Evolutionary conservation across 2,329 filamentous ascomycete genomes (phyloP).

Genomic region (Sporothrix pseudoabietina): DNA sequence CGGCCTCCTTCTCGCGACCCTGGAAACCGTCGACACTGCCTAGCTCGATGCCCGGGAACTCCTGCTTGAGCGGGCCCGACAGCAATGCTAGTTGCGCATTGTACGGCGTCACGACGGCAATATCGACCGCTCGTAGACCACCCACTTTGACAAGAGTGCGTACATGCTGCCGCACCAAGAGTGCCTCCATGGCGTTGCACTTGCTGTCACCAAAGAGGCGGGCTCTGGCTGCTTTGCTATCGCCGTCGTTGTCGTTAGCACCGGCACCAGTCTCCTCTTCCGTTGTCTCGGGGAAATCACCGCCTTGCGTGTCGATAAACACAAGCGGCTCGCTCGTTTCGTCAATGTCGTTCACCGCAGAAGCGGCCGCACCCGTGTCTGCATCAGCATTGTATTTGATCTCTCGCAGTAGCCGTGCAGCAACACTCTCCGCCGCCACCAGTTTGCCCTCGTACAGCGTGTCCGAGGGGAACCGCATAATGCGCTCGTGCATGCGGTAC

Average conservation of each 20-base stretch:
- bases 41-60: slow-evolving; percentile 84
- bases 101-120: slow-evolving; percentile 94
- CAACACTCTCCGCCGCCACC: slow-evolving; percentile 78
- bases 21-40: slow-evolving; percentile 96
- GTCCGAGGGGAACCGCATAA: slow-evolving; percentile 92
- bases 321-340: slow-evolving; percentile 86
- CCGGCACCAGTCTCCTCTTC: slow-evolving; percentile 65
- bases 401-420: slow-evolving; percentile 71
- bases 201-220: slow-evolving; percentile 65
- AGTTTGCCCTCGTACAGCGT: slow-evolving; percentile 84
- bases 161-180: slow-evolving; percentile 78
- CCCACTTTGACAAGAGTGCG: slow-evolving; percentile 67
- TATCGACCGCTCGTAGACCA: slow-evolving; percentile 78
- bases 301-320: slow-evolving; percentile 96
- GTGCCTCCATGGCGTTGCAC: slow-evolving; percentile 88
- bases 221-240: background rate
- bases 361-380: slow-evolving; percentile 40
- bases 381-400: slow-evolving; percentile 62
- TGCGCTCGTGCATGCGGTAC: slow-evolving; percentile 95
- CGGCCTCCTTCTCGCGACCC: slow-evolving; percentile 93
- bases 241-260: too few species aligned
- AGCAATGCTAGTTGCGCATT: slow-evolving; percentile 88
- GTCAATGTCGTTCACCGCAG: slow-evolving; percentile 69
- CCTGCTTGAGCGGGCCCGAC: slow-evolving; percentile 72
- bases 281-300: slow-evolving; percentile 81